Base-by-base conservation (phyloP, 176 grass and related monocot genomes). In the Eleusine indica region DNA sequence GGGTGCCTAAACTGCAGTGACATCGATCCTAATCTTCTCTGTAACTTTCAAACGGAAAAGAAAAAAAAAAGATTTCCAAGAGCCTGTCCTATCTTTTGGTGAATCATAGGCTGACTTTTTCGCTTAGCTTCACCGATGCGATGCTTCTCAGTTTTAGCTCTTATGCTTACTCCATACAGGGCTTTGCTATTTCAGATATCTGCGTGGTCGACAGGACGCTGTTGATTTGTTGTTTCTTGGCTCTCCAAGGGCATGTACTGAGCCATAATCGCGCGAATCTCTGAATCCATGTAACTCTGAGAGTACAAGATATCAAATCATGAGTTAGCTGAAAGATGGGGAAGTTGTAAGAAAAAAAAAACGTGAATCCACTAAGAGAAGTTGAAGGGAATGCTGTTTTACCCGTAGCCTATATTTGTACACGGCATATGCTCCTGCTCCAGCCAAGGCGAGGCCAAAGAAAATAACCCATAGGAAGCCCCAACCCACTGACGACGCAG, bases 211-310 rank as follows among this genome's bases (percentile, higher is more conserved):
- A 89, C 82, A 6, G 78, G 61, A 30, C 62, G 88, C 17, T 83
- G 88, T 30, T 83, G 91, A 82, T 60, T 92, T 42, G 63, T 63
- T 0, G 69, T 82, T 29, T 94, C 91, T 54, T 94, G 87, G 48
- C 71, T 97, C 41, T 94, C 94, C 87, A 97, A 78, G 41, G 94
- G 94, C 94, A 97, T 97, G 87, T 97, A 97, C 73, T 97, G 94
- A 1, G 94, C 91, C 94, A 97, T 97, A 66, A 97, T 97, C 38
- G 94, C 89, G 12, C 94, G 89, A 60, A 94, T 97, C 85, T 97
- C 94, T 51, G 94, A 97, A 83, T 97, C 94, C 94, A 97, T 97
- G 89, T 97, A 97, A 75, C 91, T 90, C 94, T 97, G 87, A 11
- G 19, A 35, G 28, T 11, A 0, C 56, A 85, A 68, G 32, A 68